Evolutionary conservation across 257 asterid species (phyloP), one percentile per base, ranked within the genome.

Genomic region (Salvia miltiorrhiza): DNA sequence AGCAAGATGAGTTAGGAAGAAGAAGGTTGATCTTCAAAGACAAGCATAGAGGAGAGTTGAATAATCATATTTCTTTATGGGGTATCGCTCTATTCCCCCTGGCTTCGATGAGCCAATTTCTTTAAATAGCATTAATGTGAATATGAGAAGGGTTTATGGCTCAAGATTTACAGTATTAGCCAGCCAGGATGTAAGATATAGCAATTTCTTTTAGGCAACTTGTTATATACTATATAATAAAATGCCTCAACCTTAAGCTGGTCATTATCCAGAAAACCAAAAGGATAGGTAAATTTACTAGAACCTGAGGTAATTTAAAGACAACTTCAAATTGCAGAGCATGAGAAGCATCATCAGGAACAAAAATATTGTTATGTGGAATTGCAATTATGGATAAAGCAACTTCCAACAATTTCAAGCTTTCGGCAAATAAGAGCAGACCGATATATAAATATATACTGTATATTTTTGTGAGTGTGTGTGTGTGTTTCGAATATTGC

Each of bases 1-100:
- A 45, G 61, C 54, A 68, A 63, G 74, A 68, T 24, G 57, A 24
- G 66, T 71, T 14, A 57, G 41, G 57, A 47, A 59, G 44, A 54
- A 48, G 65, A 39, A 20, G 19, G 32, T 39, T 5, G 14, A 33
- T 55, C 24, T 62, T 30, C 59, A 23, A 60, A 61, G 40, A 33
- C 11, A 33, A 49, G 67, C 40, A 10, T 10, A 43, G 12, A 44
- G 63, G 28, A 17, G 59, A 55, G 49, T 63, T 57, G 12, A 32
- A 33, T 17, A 39, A 2, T 33, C 20, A 32, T 35, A 55, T 17
- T 52, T 65, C 40, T 40, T 28, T 33, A 50, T 9, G n/a, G n/a
- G 21, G 35, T 69, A 17, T 40, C 40, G 50, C 53, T 41, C 35
- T 3, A 11, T 30, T 40, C 20, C 62, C 62, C 67, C 64, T 21